These are phyloP conservation scores for Dothideomycetes sp. DNA, from an alignment of 2,329 filamentous ascomycete genomes.

Conservation along the genomic window DNA sequence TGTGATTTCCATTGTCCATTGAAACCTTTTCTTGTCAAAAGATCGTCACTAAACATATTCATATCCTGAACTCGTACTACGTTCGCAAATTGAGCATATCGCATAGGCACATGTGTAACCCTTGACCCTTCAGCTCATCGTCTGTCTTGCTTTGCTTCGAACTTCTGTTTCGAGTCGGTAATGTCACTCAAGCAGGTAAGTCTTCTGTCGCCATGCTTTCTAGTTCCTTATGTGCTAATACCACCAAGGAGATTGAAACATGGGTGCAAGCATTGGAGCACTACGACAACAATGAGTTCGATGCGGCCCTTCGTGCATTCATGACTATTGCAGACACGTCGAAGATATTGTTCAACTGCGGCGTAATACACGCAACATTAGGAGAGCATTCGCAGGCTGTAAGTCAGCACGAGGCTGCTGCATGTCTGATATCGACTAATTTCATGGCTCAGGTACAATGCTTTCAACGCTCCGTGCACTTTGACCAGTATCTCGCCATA, in stretches of 20 bases:
- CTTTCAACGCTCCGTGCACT: conserved; percentile 80
- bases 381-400: conserved; percentile 95
- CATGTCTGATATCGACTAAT: neutral
- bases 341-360: conserved; percentile 97
- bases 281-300: conserved; percentile 97
- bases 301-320: conserved; percentile 76
- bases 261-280: conserved; percentile 86
- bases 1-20: too few species aligned
- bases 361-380: conserved; percentile 92
- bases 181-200: conserved; percentile 43
- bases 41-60: too few species aligned
- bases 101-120: too few species aligned
- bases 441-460: conserved; percentile 63
- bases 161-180: conserved; percentile 16
- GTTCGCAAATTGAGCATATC: too few species aligned
- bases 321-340: conserved; percentile 86
- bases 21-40: too few species aligned
- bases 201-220: neutral
- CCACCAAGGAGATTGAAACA: conserved; percentile 83
- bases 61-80: too few species aligned
- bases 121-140: too few species aligned
- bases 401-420: conserved; percentile 31
- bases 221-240: conserved; percentile 8
- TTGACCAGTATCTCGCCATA: conserved; percentile 93
- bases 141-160: too few species aligned